Conservation (phyloP, 768 basidiomycete species). For the Daedalea quercina region DNA sequence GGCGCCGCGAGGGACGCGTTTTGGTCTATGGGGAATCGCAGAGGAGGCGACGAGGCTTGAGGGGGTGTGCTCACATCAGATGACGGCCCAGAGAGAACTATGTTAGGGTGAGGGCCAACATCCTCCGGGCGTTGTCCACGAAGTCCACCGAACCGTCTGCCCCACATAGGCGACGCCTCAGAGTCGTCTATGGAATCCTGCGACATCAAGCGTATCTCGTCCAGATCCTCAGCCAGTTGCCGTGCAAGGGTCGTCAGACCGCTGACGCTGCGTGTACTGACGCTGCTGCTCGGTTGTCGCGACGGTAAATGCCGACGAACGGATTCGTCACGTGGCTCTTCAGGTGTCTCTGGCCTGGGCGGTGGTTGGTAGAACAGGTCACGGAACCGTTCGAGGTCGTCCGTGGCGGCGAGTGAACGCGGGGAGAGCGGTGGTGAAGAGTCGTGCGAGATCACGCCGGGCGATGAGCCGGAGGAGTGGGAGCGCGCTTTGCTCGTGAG, state of each 20-base stretch:
- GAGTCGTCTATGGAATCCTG: neutral
- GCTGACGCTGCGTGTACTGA: conserved; percentile 27
- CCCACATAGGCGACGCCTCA: conserved; percentile 16
- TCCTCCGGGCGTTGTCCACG: conserved; percentile 13
- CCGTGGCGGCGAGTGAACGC: conserved; percentile 43
- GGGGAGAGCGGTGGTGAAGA: conserved; percentile 38
- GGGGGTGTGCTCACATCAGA: conserved; percentile 10
- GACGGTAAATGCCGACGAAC: conserved; percentile 11
- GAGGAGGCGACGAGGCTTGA: conserved; percentile 10
- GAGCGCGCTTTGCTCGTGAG: conserved; percentile 11
- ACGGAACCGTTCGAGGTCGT: conserved; percentile 68
- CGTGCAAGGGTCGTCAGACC: conserved; percentile 33
- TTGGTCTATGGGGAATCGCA: conserved; percentile 24
- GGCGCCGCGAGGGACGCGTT: conserved; percentile 17
- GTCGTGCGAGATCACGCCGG: conserved; percentile 21
- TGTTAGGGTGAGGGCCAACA: conserved; percentile 11
- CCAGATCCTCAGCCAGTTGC: conserved; percentile 32
- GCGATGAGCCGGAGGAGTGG: conserved; percentile 20
- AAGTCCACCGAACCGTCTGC: conserved; percentile 15
- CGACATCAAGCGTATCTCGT: conserved; percentile 18
- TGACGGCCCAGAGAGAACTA: conserved; percentile 13
- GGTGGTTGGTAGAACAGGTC: conserved; percentile 65
- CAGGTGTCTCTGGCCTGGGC: neutral
- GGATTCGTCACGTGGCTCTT: neutral
- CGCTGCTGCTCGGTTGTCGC: conserved; percentile 17